Base-by-base conservation (phyloP, 2,329 filamentous ascomycete genomes). In the Pestalotiopsis fici region DNA sequence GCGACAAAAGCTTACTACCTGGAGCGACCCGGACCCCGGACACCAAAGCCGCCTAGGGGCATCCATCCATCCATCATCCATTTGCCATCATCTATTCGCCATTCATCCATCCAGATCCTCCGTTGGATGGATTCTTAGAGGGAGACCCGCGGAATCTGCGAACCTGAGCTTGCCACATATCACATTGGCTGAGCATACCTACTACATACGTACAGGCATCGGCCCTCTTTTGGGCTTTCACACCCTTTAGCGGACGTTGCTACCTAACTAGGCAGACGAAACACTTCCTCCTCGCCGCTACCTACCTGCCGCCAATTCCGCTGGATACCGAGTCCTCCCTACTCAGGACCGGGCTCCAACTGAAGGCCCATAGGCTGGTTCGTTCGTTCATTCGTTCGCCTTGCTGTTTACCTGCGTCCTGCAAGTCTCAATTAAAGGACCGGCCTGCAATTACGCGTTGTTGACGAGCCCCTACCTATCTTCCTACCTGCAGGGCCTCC, bases 391-490 rank as follows among this genome's bases (percentile, higher is more conserved):
- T 57, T 27, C 13, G 25, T 15, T 57, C 55, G 55, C 55, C 55
- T 25, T 37, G 28, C 6, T 60, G 57, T 37, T 31, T 57, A 27
- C 55, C 55, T 54, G 47, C 13, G 13, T 60, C n/a, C 57, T 39
- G 57, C 57, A 54, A 25, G 47, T 28, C 35, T 43, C 61, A 55
- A 55, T 64, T 64, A 64, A 64, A 25, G 55, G 23, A 15, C 43
- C 15, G 61, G 43, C 23, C 61, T 56, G 43, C 61, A 54, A 39
- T 47, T 64, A 43, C 61, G 47, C 47, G 61, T 64, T 35, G 11
- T 35, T 35, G 61, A 55, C 61, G 47, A 64, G 25, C 61, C 61
- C 61, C 50, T 64, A 47, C 59, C 35, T 25, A 31, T 37, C 25
- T 15, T 25, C 59, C 35, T n/a, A 11, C 31, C 59, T 28, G 55